These are phyloP conservation scores for Cyberlindnera galapagoensis DNA, from an alignment of 805 yeast species.

Conservation along the genomic window DNA sequence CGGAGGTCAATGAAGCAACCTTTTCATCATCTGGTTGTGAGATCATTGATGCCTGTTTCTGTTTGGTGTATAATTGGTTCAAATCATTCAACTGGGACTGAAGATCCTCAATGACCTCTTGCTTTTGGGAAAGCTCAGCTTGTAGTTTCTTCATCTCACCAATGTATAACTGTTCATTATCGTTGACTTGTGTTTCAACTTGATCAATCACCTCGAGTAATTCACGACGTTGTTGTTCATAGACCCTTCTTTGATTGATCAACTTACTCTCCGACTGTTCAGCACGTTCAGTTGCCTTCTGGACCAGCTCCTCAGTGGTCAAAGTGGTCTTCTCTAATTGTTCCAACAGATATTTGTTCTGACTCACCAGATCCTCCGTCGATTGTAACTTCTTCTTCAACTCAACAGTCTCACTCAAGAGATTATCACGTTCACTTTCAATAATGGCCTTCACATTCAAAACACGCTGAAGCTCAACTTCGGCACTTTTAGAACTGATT, in stretches of 20 bases:
- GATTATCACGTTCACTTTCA: constrained; percentile 29
- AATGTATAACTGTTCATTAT: constrained; percentile 43
- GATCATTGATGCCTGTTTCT: constrained; percentile 15
- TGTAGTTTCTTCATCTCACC: constrained; percentile 36
- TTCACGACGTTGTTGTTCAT: constrained; percentile 51
- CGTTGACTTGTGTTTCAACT: constrained; percentile 48
- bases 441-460: constrained; percentile 14
- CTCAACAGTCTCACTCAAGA: constrained; percentile 27
- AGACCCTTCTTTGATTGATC: constrained; percentile 37
- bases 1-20: constrained; percentile 26
- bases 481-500: constrained; percentile 7
- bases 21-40: constrained; percentile 23
- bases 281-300: constrained; percentile 15
- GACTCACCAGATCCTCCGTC: constrained; percentile 24
- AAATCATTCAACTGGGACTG: constrained; percentile 21
- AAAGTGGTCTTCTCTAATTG: constrained; percentile 11
- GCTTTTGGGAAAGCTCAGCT: constrained; percentile 21
- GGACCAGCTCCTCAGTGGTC: constrained; percentile 6
- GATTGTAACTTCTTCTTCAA: constrained; percentile 7
- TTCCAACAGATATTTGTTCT: constrained; percentile 8
- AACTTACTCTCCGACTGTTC: constrained; percentile 34
- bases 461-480: constrained; percentile 17
- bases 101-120: constrained; percentile 19
- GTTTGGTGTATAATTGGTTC: constrained; percentile 11
- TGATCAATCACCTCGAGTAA: constrained; percentile 52